Conservation (phyloP, 2,329 filamentous ascomycete genomes). For the Apiospora sp. region DNA sequence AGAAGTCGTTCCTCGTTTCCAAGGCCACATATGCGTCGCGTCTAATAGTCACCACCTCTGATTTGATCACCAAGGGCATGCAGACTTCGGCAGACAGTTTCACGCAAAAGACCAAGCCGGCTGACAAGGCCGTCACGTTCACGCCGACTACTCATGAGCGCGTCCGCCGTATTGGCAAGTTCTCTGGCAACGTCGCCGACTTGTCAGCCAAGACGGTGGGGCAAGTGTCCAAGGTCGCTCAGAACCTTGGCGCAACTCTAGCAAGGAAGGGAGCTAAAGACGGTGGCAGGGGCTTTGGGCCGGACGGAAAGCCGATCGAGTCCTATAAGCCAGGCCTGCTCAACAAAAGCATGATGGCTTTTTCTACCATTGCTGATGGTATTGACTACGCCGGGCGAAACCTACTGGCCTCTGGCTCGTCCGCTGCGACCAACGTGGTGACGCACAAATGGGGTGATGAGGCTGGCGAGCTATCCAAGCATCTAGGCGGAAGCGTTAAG, state of each 20-base stretch:
- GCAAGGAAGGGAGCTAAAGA: constrained; percentile 62
- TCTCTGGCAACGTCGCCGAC: constrained; percentile 80
- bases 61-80: constrained; percentile 79
- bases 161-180: constrained; percentile 88
- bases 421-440: constrained; percentile 85
- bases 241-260: constrained; percentile 85
- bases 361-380: constrained; percentile 92
- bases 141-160: constrained; percentile 83
- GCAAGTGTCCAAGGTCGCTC: constrained; percentile 81
- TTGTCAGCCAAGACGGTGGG: constrained; percentile 88
- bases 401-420: constrained; percentile 76
- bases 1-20: constrained; percentile 84
- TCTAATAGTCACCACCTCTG: constrained; percentile 87
- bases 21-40: constrained; percentile 89
- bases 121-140: constrained; percentile 85
- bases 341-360: constrained; percentile 97
- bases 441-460: constrained; percentile 89
- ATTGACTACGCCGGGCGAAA: constrained; percentile 87
- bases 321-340: constrained; percentile 88
- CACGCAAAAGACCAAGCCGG: constrained; percentile 80
- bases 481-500: constrained; percentile 86
- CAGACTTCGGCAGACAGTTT: constrained; percentile 81
- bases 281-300: constrained; percentile 68
- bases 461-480: constrained; percentile 78
- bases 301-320: constrained; percentile 70